Evolutionary conservation across 2,329 filamentous ascomycete genomes (phyloP), one percentile per base, ranked within the genome.

Genomic region (Diplodia seriata): DNA sequence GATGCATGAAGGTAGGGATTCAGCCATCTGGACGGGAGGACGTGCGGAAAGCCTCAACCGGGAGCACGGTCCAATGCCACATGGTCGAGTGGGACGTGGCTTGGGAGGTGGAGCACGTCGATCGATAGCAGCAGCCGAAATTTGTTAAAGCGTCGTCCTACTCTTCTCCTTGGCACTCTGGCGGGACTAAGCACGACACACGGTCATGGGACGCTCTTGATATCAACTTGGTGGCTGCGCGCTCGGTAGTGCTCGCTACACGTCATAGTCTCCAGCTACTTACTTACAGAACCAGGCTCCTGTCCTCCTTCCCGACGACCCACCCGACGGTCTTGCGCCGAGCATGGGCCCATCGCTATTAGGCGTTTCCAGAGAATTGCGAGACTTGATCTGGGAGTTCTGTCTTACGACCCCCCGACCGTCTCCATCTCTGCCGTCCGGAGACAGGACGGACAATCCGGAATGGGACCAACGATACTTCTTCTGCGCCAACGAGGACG

Each of bases 301-400:
- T 26, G 38, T 49, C 18, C 33, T 15, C 38, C 9, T 8, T 8
- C 33, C n/a, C 20, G 49, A 26, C 49, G 14, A 15, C 9, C 12
- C 14, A 53, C 6, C 14, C 53, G 23, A 26, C 23, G 23, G 23
- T 11, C 29, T n/a, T n/a, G 15, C 15, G 15, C 29, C 7, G 40
- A 33, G 26, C 29, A 62, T 62, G 57, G 57, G 57, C 3, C 51
- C 53, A n/a, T 56, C 38, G 26, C 23, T 66, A 29, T 43, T 66
- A 54, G 51, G 49, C 15, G 29, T 66, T 12, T 56, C 63, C n/a
- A 26, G 63, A 23, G 63, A 66, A 51, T n/a, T 66, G 7, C 63
- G 63, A 26, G 63, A 66, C 53, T 20, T 49, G 18, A 50, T 66
- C 31, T 66, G 63, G 63, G 63, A 66, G 50, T 56, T 18, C 31